Base-by-base conservation (phyloP, 179 eudicot genomes). In the Gypsophila paniculata region DNA sequence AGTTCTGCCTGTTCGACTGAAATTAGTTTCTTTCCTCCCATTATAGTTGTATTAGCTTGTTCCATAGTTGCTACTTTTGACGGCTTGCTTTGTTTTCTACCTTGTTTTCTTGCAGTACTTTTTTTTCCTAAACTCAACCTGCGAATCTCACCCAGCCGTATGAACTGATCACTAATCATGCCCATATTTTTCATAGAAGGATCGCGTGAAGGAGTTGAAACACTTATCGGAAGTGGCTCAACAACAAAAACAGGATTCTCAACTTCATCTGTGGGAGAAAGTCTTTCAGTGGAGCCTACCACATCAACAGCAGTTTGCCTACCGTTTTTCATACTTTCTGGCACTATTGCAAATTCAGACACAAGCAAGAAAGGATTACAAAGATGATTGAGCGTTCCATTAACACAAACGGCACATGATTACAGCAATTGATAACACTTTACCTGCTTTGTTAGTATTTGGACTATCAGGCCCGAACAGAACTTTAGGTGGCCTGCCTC, bases 401-500 rank as follows among this genome's bases (percentile, higher is more conserved):
- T 55, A 44, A 66, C 57, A 48, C 11, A 32, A 46, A 69, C 18
- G 10, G 25, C 19, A 46, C 46, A 51, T 18, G 38, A 12, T 39
- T 22, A 69, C 69, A 70, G 15, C 65, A 29, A 18, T 22, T 5
- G 42, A 64, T 32, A 19, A 26, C n/a, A 18, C 2, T 52, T 62
- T 80, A 80, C 84, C 86, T 75, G 77, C 70, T 57, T 59, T 68
- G 32, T 67, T 61, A 32, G 54, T 19, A 25, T 39, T 73, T 66
- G 71, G 61, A 76, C 77, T 65, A 55, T 71, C 79, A 77, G 25
- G 55, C 22, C 26, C 75, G 12, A 63, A 72, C 13, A 72, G 61
- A 52, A 72, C 71, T 76, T 82, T 82, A 32, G 76, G 78, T 21
- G 86, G 86, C 65, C 86, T 77, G 54, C 82, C 82, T 76, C 82